These are phyloP conservation scores for Lentinula aciculospora DNA, from an alignment of 768 basidiomycete species.

Conservation along the genomic window DNA sequence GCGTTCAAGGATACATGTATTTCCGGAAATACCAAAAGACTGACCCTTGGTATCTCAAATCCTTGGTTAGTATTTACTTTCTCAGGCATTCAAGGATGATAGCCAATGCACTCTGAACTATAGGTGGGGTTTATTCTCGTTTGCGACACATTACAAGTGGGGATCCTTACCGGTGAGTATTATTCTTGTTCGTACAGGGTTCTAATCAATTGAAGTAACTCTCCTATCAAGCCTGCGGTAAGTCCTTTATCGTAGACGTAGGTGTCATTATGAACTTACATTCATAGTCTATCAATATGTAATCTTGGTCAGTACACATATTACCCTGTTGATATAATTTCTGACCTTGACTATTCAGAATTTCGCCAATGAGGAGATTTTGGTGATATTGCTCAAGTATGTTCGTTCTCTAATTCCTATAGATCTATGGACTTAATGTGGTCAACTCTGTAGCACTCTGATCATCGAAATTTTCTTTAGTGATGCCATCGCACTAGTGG, in stretches of 20 bases:
- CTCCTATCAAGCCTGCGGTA: neutral
- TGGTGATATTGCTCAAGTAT: conserved; percentile 5
- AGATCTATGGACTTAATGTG: neutral
- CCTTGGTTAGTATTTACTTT: neutral
- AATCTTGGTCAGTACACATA: neutral
- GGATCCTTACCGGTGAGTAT: conserved; percentile 9
- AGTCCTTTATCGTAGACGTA: neutral
- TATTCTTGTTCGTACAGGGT: neutral
- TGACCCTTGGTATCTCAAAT: neutral
- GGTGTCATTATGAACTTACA: neutral
- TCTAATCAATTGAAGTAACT: neutral
- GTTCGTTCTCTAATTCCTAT: neutral
- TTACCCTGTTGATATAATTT: neutral
- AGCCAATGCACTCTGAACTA: neutral
- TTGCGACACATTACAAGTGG: conserved; percentile 12
- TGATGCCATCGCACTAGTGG: conserved; percentile 7
- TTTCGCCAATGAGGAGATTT: conserved; percentile 4
- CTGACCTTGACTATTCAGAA: neutral
- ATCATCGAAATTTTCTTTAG: conserved; percentile 14
- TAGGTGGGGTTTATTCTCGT: conserved; percentile 11
- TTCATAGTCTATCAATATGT: conserved; percentile 1
- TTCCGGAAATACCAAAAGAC: neutral
- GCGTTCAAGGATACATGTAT: conserved; percentile 6
- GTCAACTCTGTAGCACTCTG: conserved; percentile 5
- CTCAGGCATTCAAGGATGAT: no score